Evolutionary conservation across 2,329 filamentous ascomycete species (phyloP).

Genomic region (Fusarium luffae): DNA sequence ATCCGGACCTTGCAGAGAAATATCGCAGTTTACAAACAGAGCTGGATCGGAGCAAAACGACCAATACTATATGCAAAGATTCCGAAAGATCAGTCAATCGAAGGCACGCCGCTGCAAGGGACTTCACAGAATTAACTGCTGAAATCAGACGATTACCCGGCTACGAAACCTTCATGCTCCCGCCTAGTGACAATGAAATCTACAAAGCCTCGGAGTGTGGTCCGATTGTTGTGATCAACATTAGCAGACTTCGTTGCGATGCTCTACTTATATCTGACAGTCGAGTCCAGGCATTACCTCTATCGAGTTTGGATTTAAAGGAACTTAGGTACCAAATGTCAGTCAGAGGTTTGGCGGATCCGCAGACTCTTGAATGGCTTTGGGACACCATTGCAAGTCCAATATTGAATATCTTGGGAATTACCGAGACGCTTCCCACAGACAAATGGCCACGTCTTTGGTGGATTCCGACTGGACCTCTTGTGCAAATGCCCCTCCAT

Average conservation of each 20-base stretch:
- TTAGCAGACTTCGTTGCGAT: neutral
- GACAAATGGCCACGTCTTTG: neutral
- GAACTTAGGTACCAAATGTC: neutral
- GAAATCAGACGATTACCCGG: neutral
- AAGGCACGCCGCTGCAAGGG: neutral
- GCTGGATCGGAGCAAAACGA: neutral
- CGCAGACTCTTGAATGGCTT: neutral
- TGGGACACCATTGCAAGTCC: neutral
- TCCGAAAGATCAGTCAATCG: neutral
- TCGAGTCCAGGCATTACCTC: neutral
- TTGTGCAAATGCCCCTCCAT: neutral
- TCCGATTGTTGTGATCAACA: neutral
- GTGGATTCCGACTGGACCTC: neutral
- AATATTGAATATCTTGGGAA: neutral
- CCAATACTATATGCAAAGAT: neutral
- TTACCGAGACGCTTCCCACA: fast-evolving
- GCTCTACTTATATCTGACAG: neutral
- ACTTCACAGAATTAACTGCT: neutral
- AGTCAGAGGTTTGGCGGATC: neutral
- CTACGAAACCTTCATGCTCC: neutral
- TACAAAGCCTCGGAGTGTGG: neutral
- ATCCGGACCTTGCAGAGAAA: neutral
- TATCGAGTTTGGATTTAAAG: neutral
- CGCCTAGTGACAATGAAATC: neutral
- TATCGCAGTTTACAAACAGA: neutral